A percentile compares a stretch with the other conserved stretches of the same genome.
These are phyloP conservation scores for Serendipita vermifera DNA, from an alignment of 768 basidiomycete genomes.

Conservation along the genomic window DNA sequence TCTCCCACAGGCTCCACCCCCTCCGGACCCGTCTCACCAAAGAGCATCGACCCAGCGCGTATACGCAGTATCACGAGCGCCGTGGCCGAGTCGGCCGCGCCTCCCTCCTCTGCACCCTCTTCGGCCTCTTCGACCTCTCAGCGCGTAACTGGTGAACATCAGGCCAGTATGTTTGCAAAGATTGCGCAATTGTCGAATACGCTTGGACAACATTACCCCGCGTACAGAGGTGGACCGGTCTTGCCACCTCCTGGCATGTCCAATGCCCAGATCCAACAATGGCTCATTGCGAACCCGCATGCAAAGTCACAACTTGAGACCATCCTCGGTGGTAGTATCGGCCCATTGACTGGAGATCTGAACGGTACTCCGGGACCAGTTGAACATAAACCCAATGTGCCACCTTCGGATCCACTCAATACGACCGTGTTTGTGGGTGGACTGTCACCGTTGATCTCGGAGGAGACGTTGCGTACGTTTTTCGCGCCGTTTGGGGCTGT, in stretches of 20 bases:
- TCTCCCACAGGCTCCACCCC: neutral
- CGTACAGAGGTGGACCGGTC: conserved; percentile 1
- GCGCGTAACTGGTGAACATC: conserved; percentile 6
- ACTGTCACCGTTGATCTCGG: conserved; percentile 72
- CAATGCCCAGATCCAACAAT: conserved; percentile 44
- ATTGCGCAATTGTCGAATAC: conserved; percentile 11
- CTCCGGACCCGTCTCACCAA: conserved; percentile 2
- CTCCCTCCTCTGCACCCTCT: neutral
- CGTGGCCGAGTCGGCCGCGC: conserved; percentile 1
- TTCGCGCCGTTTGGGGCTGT: conserved; percentile 89
- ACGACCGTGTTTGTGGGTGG: conserved; percentile 94
- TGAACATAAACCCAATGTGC: too few relatives aligned
- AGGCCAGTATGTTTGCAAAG: conserved; percentile 1
- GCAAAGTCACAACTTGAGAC: conserved; percentile 72
- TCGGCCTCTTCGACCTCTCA: neutral
- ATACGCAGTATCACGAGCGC: conserved; percentile 6
- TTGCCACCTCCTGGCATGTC: conserved; percentile 14
- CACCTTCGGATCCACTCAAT: conserved; percentile 88
- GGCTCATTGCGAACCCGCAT: conserved; percentile 46
- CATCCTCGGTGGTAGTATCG: conserved; percentile 43
- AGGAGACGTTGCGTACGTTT: conserved; percentile 82
- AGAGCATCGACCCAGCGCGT: neutral
- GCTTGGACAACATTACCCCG: neutral
- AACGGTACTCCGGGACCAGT: neutral
- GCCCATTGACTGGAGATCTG: neutral